Conservation (phyloP, 2,329 filamentous ascomycete genomes). For the Stagonosporopsis rhizophila region DNA sequence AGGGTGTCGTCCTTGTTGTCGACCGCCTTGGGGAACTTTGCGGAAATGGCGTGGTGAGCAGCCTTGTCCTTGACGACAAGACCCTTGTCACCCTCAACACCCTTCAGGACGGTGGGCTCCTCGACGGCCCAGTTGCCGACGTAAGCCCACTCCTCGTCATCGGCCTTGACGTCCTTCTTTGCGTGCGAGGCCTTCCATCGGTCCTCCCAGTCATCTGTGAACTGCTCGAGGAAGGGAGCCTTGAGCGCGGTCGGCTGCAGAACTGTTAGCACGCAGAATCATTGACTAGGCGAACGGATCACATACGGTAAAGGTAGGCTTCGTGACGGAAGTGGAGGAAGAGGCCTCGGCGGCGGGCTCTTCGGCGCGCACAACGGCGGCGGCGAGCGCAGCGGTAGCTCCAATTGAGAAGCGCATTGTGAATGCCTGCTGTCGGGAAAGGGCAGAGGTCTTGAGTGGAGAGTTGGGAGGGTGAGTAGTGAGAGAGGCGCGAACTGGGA, state of each 20-base stretch:
- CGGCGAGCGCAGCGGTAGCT: slow-evolving; percentile 71
- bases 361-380: slow-evolving; percentile 75
- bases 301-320: slow-evolving; percentile 89
- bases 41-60: slow-evolving; percentile 98
- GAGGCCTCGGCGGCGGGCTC: slow-evolving; percentile 59
- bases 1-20: slow-evolving; percentile 97
- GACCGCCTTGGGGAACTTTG: slow-evolving; percentile 96
- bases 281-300: neutral
- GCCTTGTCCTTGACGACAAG: slow-evolving; percentile 97
- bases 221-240: slow-evolving; percentile 97
- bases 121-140: slow-evolving; percentile 96
- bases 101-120: slow-evolving; percentile 88
- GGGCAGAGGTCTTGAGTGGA: slow-evolving; percentile 39
- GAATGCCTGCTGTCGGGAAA: slow-evolving; percentile 40
- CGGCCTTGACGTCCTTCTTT: slow-evolving; percentile 86
- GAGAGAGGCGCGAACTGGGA: slow-evolving; percentile 30
- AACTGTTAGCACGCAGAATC: slow-evolving; percentile 23
- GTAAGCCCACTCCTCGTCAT: slow-evolving; percentile 92
- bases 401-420: slow-evolving; percentile 71
- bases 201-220: slow-evolving; percentile 93
- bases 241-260: slow-evolving; percentile 84
- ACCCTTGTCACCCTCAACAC: slow-evolving; percentile 93
- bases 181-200: slow-evolving; percentile 95
- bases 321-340: slow-evolving; percentile 67
- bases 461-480: slow-evolving; percentile 24